phyloP scores from a whole-genome alignment of 139 green algal species.

The Desmodesmus armatus region DNA sequence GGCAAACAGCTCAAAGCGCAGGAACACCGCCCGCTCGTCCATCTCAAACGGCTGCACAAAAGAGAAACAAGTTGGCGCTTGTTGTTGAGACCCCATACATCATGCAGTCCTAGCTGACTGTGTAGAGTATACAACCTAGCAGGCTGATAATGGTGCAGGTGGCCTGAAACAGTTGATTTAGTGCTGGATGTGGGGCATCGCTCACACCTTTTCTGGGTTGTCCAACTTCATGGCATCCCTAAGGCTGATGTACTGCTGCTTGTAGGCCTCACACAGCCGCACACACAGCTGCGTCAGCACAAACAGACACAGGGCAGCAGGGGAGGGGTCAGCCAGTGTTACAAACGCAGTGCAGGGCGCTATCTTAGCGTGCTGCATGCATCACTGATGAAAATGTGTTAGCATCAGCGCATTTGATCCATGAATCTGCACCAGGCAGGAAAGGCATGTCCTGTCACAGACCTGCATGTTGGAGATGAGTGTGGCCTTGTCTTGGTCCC shows the following conservation, averaged over 20 bases:
- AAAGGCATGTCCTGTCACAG: not conserved
- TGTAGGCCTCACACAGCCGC: constrained; percentile 26
- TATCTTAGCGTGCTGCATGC: not conserved
- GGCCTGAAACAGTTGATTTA: no score
- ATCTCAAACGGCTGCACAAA: constrained; percentile 37
- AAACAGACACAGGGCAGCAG: not conserved
- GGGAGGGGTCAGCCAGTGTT: no score
- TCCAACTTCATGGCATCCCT: constrained; percentile 7
- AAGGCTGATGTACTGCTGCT: constrained; percentile 26
- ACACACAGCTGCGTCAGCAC: constrained; percentile 19
- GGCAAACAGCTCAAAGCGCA: constrained; percentile 92
- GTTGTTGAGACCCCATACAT: not conserved
- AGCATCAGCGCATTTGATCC: not conserved
- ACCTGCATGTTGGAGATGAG: constrained; percentile 82
- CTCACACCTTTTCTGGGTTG: constrained; percentile 39
- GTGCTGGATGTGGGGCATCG: not conserved
- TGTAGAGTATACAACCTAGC: not conserved
- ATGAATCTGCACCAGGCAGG: no score
- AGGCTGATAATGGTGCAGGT: no score
- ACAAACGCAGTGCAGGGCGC: not conserved
- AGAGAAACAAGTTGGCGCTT: not conserved
- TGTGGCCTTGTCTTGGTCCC: constrained; percentile 81
- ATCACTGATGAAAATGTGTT: not conserved
- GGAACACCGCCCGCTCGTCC: constrained; percentile 82
- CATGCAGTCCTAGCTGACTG: not conserved